Evolutionary conservation across 1,139 yeast species (phyloP), one percentile per base, ranked within the genome.

Genomic region (Kodamaea fungicola): DNA sequence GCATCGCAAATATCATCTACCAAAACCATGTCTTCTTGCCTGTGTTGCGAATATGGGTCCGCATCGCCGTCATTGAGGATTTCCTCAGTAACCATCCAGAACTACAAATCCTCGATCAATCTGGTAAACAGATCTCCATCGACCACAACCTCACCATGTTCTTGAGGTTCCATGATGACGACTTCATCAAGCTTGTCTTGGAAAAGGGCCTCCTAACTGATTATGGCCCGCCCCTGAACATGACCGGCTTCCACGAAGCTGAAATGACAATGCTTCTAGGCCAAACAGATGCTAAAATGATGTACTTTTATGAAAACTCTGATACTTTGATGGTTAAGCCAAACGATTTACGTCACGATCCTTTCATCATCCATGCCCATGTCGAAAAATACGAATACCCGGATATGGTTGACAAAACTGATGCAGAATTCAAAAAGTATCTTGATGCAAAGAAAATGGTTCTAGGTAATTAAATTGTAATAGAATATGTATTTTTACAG

Each of bases 231-330:
- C 54, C 64, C 1, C 46, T 55, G 24, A 54, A 61, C n/a, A 29
- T 54, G 4, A 67, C 74, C 2, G 47, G 41, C 5, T 48, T 59
- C 22, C 76, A 69, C 43, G 58, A 52, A 30, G 28, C 43, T 8
- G 74, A 70, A 41, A 53, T 63, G 43, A 36, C 41, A 12, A 29
- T 35, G 16, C 33, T 42, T 12, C 35, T 62, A 9, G 43, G 42
- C 19, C 35, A 54, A 4, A 42, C 41, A 4, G 51, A 45, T 2
- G 47, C 63, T 3, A 39, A 47, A 30, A 27, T 33, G 6, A 35
- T 55, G 12, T 41, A 55, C 7, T 46, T 56, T 16, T 43, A 49
- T 12, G 38, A 43, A 7, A 16, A 34, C 1, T 47, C 38, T n/a
- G 39, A 40, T 2, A 19, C 37, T 16, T 31, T 46, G 19, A 41